Percentiles rank a stretch among this genome's conserved stretches.
Evolutionary conservation across 306 rosid species (phyloP).

Genomic region (Acmispon strigosus): DNA sequence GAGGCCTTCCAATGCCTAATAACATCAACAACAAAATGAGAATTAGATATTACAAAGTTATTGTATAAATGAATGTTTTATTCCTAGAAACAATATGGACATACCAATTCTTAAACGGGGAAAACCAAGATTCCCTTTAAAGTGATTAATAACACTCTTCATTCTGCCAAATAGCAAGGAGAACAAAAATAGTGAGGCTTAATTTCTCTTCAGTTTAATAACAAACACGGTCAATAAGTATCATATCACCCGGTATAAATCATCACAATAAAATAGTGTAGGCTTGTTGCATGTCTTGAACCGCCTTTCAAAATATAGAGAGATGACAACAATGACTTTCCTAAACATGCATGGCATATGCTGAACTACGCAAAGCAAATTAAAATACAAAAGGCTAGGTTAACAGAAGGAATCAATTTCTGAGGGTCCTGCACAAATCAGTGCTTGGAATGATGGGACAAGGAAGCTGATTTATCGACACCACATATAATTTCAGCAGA

Average conservation of each 20-base stretch:
- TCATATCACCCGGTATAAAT: not conserved
- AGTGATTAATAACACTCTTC: conserved; percentile 80
- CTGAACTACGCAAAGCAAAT: not conserved
- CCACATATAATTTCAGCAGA: not conserved
- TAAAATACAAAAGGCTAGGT: not conserved
- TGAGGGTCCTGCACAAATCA: not conserved
- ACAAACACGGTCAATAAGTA: not conserved
- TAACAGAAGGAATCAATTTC: not conserved
- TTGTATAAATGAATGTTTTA: not conserved
- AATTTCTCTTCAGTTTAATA: conserved; percentile 1
- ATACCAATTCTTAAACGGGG: conserved; percentile 83
- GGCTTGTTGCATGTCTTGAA: not conserved
- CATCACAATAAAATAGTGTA: not conserved
- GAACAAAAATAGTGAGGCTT: conserved; percentile 1
- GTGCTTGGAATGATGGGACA: not conserved
- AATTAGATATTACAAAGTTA: not conserved
- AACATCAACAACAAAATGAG: conserved; percentile 9
- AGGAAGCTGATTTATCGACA: not conserved
- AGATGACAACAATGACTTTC: not conserved
- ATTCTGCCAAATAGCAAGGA: conserved; percentile 50
- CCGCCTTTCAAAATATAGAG: not conserved
- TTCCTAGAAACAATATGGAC: not conserved
- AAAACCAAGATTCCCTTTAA: conserved; percentile 67
- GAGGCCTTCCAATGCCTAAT: conserved; percentile 48
- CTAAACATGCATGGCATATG: not conserved